These are phyloP conservation scores for Calocybe cyanea DNA, from an alignment of 768 basidiomycete species.

Conservation along the genomic window DNA sequence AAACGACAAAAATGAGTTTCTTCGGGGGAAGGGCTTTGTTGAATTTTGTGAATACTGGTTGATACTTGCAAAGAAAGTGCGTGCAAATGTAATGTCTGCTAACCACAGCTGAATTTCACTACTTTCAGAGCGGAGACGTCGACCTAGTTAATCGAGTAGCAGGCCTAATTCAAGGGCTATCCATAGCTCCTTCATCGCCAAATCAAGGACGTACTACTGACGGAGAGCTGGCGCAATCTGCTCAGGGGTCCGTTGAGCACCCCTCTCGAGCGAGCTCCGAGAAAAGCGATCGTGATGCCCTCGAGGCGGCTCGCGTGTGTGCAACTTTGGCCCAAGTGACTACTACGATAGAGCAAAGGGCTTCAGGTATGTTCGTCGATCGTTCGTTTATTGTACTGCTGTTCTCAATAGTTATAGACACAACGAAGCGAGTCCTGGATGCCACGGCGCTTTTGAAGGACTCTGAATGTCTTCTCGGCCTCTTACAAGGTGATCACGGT, in stretches of 20 bases:
- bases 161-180: constrained; percentile 28
- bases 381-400: neutral
- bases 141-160: constrained; percentile 44
- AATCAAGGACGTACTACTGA: constrained; percentile 2
- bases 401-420: constrained; percentile 9
- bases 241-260: neutral
- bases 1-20: constrained; percentile 33
- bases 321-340: constrained; percentile 42
- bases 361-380: constrained; percentile 8
- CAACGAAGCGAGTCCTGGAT: constrained; percentile 17
- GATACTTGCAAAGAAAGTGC: constrained; percentile 60
- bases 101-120: neutral
- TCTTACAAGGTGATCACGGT: constrained; percentile 7
- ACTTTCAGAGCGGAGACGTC: constrained; percentile 43
- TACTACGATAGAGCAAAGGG: constrained; percentile 31
- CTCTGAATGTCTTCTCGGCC: constrained; percentile 12
- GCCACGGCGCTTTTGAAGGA: constrained; percentile 15
- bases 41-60: constrained; percentile 73
- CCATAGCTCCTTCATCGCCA: constrained; percentile 17
- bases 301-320: constrained; percentile 38
- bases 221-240: neutral
- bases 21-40: constrained; percentile 50
- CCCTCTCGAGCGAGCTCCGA: neutral
- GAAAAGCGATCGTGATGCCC: constrained; percentile 16
- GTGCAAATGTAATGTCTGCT: constrained; percentile 11